Conservation (phyloP, 2,329 filamentous ascomycete genomes). For the Xylaria sp. region DNA sequence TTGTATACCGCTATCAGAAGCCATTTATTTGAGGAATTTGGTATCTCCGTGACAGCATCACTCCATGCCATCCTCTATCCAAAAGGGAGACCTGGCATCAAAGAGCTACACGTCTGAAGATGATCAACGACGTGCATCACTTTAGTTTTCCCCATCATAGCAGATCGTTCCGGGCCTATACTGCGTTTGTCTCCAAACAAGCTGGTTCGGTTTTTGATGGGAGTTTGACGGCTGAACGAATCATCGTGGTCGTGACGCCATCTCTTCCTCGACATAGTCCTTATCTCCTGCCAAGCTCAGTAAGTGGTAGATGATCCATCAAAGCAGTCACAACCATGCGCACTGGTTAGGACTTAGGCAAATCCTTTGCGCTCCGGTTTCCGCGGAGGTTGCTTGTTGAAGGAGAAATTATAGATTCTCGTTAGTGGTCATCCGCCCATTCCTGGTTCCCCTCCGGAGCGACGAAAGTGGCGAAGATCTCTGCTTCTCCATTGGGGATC, state of each 20-base stretch:
- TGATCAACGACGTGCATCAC: neutral
- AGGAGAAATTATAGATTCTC: slow-evolving; percentile 13
- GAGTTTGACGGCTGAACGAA: neutral
- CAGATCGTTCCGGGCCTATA: neutral
- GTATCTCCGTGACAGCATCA: neutral
- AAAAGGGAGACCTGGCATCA: neutral
- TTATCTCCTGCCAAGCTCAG: slow-evolving; percentile 14
- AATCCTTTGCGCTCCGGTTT: neutral
- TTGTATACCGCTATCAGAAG: neutral
- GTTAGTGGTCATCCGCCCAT: slow-evolving; percentile 26
- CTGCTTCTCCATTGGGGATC: slow-evolving; percentile 30
- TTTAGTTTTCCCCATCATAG: neutral
- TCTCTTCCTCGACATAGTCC: slow-evolving; percentile 1
- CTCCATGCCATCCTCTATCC: neutral
- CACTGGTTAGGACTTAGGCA: neutral
- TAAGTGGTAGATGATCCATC: slow-evolving; percentile 12
- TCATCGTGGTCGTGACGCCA: slow-evolving; percentile 3
- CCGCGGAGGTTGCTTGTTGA: slow-evolving; percentile 16
- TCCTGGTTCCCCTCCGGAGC: slow-evolving; percentile 23
- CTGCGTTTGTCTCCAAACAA: slow-evolving; percentile 2
- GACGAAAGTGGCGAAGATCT: slow-evolving; percentile 38
- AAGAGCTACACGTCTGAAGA: slow-evolving; percentile 8
- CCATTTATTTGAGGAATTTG: neutral
- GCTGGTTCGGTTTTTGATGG: neutral
- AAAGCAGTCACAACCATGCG: neutral